A percentile compares a stretch with the other conserved stretches of the same genome.
Evolutionary conservation across 352 stramenopile genomes (phyloP).

Genomic region (Globisporangium recalcitrans): DNA sequence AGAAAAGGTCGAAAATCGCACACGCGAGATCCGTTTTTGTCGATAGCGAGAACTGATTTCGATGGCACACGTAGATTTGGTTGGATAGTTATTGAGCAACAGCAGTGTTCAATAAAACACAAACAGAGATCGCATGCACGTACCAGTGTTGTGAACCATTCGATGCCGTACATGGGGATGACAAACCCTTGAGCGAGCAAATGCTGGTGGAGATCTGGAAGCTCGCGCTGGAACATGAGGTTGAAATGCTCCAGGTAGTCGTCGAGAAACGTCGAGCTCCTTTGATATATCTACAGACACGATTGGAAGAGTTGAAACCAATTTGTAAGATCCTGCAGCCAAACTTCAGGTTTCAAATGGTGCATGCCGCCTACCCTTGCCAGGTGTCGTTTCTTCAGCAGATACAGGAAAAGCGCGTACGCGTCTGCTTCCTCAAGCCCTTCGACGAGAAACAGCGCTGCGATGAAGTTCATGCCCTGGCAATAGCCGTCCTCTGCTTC

Average conservation of each 20-base stretch:
- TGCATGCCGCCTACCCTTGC: conserved; percentile 26
- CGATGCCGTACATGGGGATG: conserved; percentile 81
- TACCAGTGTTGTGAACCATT: conserved; percentile 86
- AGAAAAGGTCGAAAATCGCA: conserved; percentile 83
- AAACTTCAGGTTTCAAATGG: background rate
- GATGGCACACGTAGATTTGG: background rate
- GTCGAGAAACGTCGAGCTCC: conserved; percentile 79
- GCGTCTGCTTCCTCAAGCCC: conserved; percentile 72
- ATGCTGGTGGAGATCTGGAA: conserved; percentile 64
- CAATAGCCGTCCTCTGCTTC: conserved; percentile 81
- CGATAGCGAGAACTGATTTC: conserved; percentile 65
- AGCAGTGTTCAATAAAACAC: no score
- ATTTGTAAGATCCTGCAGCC: background rate
- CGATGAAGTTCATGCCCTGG: conserved; percentile 89
- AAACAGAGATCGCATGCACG: conserved; percentile 1
- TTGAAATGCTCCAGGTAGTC: conserved; percentile 84
- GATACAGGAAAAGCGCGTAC: conserved; percentile 78
- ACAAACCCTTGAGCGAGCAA: conserved; percentile 62
- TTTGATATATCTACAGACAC: conserved; percentile 59
- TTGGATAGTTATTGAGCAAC: background rate
- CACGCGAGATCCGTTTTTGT: conserved; percentile 77
- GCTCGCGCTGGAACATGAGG: conserved; percentile 53
- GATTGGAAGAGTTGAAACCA: background rate
- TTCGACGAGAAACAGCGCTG: conserved; percentile 79
- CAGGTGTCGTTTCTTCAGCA: conserved; percentile 76